phyloP scores from a whole-genome alignment of 1,284 basidiomycete genomes.

The Tylopilus sp. region DNA sequence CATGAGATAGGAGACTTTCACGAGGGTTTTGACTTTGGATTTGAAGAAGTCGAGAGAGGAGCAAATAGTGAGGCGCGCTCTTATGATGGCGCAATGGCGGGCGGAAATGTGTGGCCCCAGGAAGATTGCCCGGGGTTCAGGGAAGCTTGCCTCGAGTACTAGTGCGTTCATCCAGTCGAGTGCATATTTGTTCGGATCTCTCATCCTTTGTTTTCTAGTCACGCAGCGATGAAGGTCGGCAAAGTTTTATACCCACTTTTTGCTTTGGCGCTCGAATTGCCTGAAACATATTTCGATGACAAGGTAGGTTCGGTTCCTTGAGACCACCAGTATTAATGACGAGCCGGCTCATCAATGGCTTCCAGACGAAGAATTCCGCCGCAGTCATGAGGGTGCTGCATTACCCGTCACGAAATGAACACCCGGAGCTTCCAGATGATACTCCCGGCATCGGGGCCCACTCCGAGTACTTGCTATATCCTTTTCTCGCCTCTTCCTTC shows the following conservation, averaged over 20 bases:
- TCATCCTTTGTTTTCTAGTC: conserved; percentile 49
- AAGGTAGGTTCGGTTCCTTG: conserved; percentile 59
- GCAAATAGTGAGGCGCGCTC: conserved; percentile 37
- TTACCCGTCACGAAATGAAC: conserved; percentile 80
- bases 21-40: conserved; percentile 87
- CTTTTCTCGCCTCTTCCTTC: conserved; percentile 23
- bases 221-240: conserved; percentile 70
- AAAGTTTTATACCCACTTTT: conserved; percentile 84
- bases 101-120: conserved; percentile 63
- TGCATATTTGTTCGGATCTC: background rate
- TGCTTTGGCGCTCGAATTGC: conserved; percentile 82
- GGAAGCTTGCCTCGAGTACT: conserved; percentile 36
- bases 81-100: conserved; percentile 65
- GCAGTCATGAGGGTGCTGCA: conserved; percentile 86
- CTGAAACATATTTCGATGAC: conserved; percentile 83
- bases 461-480: conserved; percentile 62
- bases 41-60: conserved; percentile 64
- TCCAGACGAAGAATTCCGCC: conserved; percentile 61
- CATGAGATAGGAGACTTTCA: conserved; percentile 82
- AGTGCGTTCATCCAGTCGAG: conserved; percentile 28
- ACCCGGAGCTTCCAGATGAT: conserved; percentile 61
- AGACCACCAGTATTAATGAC: background rate
- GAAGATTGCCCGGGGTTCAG: conserved; percentile 37
- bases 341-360: background rate
- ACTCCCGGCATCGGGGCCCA: conserved; percentile 87